Percentiles rank a stretch among this genome's conserved stretches.
Conservation (phyloP, 2,329 filamentous ascomycete species). For the Pseudocercospora musae region DNA sequence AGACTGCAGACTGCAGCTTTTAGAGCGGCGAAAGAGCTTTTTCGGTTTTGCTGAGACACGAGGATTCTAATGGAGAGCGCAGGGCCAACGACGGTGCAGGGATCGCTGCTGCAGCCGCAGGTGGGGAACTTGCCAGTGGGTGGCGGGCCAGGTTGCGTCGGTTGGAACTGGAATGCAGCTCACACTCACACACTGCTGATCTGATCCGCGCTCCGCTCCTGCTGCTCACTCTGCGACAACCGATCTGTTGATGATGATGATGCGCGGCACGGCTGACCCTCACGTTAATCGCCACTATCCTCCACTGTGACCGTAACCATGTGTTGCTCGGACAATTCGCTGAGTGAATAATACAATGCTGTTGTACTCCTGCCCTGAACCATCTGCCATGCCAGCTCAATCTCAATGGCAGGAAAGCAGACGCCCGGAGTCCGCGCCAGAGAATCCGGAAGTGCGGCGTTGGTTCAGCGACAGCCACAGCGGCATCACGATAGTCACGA, state of each 20-base stretch:
- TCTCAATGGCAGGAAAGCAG: background rate
- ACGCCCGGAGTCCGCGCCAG: slow-evolving; percentile 1
- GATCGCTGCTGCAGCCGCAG: slow-evolving; percentile 12
- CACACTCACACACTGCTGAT: no score
- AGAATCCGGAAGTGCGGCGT: slow-evolving; percentile 14
- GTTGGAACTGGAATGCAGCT: slow-evolving; percentile 18
- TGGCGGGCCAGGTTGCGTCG: slow-evolving; percentile 19
- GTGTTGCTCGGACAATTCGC: background rate
- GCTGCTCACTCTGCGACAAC: slow-evolving; percentile 2
- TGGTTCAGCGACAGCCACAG: slow-evolving; percentile 19
- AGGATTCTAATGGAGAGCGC: slow-evolving; percentile 14
- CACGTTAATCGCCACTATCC: background rate
- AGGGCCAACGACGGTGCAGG: slow-evolving; percentile 16
- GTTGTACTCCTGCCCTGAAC: background rate
- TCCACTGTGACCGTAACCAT: background rate
- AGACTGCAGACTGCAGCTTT: slow-evolving; percentile 20
- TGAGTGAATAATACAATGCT: background rate
- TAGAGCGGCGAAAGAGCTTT: slow-evolving; percentile 18
- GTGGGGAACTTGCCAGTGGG: slow-evolving; percentile 14
- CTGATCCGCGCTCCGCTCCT: slow-evolving; percentile 16
- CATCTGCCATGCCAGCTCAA: background rate
- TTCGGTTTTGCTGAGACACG: slow-evolving; percentile 23
- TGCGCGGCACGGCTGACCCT: background rate
- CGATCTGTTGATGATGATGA: slow-evolving; percentile 6
- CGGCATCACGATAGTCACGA: slow-evolving; percentile 6